Evolutionary conservation across 768 basidiomycete genomes (phyloP), one percentile per base, ranked within the genome.

Genomic region (Suillus sp.): DNA sequence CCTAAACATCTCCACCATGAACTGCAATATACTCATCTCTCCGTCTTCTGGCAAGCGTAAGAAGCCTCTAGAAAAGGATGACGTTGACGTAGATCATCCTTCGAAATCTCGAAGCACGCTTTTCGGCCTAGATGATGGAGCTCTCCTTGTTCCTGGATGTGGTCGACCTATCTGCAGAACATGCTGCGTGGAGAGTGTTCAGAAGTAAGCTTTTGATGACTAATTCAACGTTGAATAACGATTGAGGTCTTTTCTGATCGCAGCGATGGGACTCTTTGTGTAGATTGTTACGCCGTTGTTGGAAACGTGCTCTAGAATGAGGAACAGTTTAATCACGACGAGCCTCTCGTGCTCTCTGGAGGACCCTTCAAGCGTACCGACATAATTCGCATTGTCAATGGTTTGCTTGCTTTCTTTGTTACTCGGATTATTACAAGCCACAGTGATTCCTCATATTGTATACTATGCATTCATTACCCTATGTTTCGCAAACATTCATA

Each of bases 161-260:
- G 78, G 76, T 59, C 74, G 77, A 32, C 63, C 67, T 53, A 69
- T 79, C 32, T 79, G 78, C 59, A 68, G 72, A 20, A 67, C 68
- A 37, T 79, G 78, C 42, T 78, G 76, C 30, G 61, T 78, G 40
- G 78, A 79, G 67, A 78, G 72, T 58, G 67, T 72, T 2, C 62
- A 65, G 57, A 76, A 77, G 78, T 79, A 60, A 67, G 78, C 65
- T 45, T 40, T 42, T 18, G 38, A 57, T 69, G 11, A 8, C 32
- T 45, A 16, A 32, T 27, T 5, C 57, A 54, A 32, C 4, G 4
- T 5, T 18, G 42, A 32, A 8, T 9, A 14, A 61, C 56, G 51
- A 37, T 65, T 34, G 25, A 47, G 53, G 2, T 11, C 22, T 45
- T 50, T 25, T 8, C 32, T 22, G 34, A 32, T 20, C 51, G 35